A percentile compares a stretch with the other conserved stretches of the same genome.
Conservation (phyloP, 345 rosid genomes). For the Melastoma malabathricum region DNA sequence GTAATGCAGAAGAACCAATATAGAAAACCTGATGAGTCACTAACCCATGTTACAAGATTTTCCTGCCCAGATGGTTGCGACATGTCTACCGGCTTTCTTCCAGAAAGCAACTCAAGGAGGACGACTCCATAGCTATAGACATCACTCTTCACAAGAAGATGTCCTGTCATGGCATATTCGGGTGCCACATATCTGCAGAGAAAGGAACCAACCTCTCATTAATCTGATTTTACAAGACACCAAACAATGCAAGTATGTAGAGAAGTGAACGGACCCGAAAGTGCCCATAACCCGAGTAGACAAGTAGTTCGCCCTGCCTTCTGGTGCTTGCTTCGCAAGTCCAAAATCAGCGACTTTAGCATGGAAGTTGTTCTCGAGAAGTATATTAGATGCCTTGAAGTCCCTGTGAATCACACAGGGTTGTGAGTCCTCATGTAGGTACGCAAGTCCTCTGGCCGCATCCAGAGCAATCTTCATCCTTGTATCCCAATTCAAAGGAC, state of each 20-base stretch:
- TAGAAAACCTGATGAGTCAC: constrained; percentile 10
- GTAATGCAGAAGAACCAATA: neutral
- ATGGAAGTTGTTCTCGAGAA: constrained; percentile 84
- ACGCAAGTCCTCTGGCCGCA: constrained; percentile 97
- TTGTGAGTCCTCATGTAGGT: constrained; percentile 96
- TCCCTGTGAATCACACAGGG: constrained; percentile 98
- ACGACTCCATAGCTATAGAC: constrained; percentile 99
- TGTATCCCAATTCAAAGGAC: constrained; percentile 94
- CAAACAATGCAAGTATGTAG: constrained; percentile 1
- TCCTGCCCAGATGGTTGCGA: constrained; percentile 97
- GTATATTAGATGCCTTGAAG: constrained; percentile 94
- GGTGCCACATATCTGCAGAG: constrained; percentile 88
- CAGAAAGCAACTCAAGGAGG: constrained; percentile 85
- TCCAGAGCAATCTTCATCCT: constrained; percentile 99
- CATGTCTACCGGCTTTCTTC: constrained; percentile 97
- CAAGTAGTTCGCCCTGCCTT: constrained; percentile 86
- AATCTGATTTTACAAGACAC: neutral
- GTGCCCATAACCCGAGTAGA: constrained; percentile 99
- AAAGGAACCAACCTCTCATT: constrained; percentile 1
- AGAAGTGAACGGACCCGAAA: constrained; percentile 57
- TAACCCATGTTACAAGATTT: constrained; percentile 96
- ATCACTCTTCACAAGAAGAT: constrained; percentile 90
- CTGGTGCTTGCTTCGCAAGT: constrained; percentile 98
- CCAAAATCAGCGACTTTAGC: constrained; percentile 99
- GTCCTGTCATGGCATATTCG: constrained; percentile 99